Percentiles rank a stretch among this genome's conserved stretches.
Conservation (phyloP, 176 grass and related monocot genomes). For the Urochloa ruziziensis region DNA sequence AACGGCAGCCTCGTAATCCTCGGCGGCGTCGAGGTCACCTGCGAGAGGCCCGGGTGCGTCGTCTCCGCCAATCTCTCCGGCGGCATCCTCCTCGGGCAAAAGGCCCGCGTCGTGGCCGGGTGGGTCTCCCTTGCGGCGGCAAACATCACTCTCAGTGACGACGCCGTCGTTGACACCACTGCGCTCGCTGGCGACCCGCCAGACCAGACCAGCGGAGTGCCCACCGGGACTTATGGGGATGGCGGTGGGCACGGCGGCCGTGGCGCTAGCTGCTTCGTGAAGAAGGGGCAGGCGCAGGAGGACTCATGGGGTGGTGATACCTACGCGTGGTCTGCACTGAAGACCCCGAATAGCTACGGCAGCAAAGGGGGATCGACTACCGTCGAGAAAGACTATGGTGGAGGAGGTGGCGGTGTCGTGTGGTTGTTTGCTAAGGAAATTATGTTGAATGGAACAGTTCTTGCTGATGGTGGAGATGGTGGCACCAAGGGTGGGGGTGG, state of each 20-base stretch:
- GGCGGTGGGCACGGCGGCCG: constrained; percentile 86
- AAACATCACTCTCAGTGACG: constrained; percentile 51
- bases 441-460: constrained; percentile 63
- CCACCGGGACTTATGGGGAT: constrained; percentile 67
- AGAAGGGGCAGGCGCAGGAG: constrained; percentile 71
- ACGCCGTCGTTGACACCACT: constrained; percentile 54
- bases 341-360: constrained; percentile 65
- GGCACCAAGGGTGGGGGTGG: constrained; percentile 78
- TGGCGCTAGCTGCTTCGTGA: constrained; percentile 78
- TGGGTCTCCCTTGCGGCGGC: constrained; percentile 56
- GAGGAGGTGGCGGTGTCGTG: constrained; percentile 74
- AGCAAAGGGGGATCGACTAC: constrained; percentile 85
- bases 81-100: constrained; percentile 35
- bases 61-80: constrained; percentile 66
- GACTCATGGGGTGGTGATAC: constrained; percentile 94
- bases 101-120: constrained; percentile 60
- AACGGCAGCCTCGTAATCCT: constrained; percentile 66
- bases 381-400: constrained; percentile 81
- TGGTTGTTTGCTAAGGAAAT: constrained; percentile 68
- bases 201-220: constrained; percentile 59
- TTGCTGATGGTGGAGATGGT: constrained; percentile 72
- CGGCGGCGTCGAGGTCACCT: constrained; percentile 59
- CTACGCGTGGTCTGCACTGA: constrained; percentile 68
- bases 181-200: constrained; percentile 70
- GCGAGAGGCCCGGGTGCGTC: constrained; percentile 60